These are phyloP conservation scores for Coprinopsis cinerea DNA, from an alignment of 768 basidiomycete genomes.

Conservation along the genomic window DNA sequence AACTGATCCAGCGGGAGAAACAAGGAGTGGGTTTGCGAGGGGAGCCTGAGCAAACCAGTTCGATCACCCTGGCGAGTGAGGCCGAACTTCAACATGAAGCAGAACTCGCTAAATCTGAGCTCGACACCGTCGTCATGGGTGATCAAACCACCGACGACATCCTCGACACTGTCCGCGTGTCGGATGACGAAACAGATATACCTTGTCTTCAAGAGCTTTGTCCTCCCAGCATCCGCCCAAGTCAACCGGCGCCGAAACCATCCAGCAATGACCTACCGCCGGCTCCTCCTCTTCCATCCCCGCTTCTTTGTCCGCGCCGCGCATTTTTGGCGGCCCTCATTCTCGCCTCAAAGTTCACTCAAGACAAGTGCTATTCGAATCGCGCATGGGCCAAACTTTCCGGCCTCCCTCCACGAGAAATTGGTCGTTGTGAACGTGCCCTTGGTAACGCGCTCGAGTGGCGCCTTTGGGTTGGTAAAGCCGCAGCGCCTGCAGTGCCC, in stretches of 20 bases:
- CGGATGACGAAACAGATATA: slow-evolving; percentile 21
- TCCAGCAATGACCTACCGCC: slow-evolving; percentile 5
- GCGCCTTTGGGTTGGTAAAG: slow-evolving; percentile 91
- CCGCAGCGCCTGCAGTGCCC: slow-evolving; percentile 22
- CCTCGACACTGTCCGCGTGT: slow-evolving; percentile 40
- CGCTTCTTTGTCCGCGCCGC: slow-evolving; percentile 82
- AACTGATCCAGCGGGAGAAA: slow-evolving; percentile 49
- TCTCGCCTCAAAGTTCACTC: slow-evolving; percentile 86
- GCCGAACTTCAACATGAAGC: slow-evolving; percentile 37
- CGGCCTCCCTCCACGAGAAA: slow-evolving; percentile 81
- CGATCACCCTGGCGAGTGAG: slow-evolving; percentile 37
- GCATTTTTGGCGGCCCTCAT: slow-evolving; percentile 87
- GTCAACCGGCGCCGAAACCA: not conserved
- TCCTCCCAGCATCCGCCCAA: slow-evolving; percentile 12
- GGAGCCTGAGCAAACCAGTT: slow-evolving; percentile 36
- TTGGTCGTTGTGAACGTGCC: slow-evolving; percentile 83
- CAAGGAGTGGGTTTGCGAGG: slow-evolving; percentile 33
- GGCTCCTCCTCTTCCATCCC: slow-evolving; percentile 54
- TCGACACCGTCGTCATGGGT: slow-evolving; percentile 6
- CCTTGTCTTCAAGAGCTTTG: slow-evolving; percentile 5
- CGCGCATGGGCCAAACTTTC: slow-evolving; percentile 92
- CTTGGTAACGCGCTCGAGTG: slow-evolving; percentile 83
- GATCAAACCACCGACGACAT: slow-evolving; percentile 18
- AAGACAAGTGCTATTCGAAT: slow-evolving; percentile 92
- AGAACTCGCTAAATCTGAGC: slow-evolving; percentile 23